phyloP scores from a whole-genome alignment of 306 rosid species.

The Begonia masoniana region DNA sequence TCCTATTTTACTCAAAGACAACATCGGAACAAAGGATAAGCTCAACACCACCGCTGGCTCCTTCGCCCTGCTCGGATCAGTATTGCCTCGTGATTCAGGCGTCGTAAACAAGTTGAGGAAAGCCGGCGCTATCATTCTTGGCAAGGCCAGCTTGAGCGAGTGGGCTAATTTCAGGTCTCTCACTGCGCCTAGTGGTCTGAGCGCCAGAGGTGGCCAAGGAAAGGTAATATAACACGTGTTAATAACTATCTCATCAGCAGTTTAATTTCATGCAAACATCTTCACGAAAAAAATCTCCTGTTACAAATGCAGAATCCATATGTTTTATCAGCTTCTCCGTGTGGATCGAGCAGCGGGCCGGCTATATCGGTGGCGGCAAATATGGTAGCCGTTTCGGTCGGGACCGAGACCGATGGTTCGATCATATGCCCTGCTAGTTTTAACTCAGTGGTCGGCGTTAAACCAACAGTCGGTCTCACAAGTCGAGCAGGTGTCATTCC shows the following conservation, averaged over 20 bases:
- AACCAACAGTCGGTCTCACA: constrained; percentile 62
- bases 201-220: constrained; percentile 44
- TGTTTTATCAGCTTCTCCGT: constrained; percentile 22
- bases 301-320: constrained; percentile 47
- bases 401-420: constrained; percentile 60
- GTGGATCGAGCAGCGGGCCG: constrained; percentile 58
- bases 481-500: constrained; percentile 61
- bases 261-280: no score
- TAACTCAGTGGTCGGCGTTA: constrained; percentile 61
- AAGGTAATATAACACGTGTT: constrained; percentile 14
- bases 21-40: constrained; percentile 45
- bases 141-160: constrained; percentile 47
- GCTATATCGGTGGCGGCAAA: constrained; percentile 59
- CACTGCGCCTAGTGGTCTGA: constrained; percentile 26
- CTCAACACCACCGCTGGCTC: constrained; percentile 52
- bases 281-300: not conserved
- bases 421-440: constrained; percentile 43
- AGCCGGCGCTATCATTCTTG: constrained; percentile 39
- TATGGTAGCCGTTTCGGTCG: constrained; percentile 50
- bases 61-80: constrained; percentile 32
- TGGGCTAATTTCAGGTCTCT: constrained; percentile 29
- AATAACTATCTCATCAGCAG: no score
- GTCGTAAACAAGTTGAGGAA: constrained; percentile 32
- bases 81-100: constrained; percentile 36
- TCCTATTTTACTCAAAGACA: constrained; percentile 51